Conservation (phyloP, 2,329 filamentous ascomycete genomes). For the Fusarium torreyae region DNA sequence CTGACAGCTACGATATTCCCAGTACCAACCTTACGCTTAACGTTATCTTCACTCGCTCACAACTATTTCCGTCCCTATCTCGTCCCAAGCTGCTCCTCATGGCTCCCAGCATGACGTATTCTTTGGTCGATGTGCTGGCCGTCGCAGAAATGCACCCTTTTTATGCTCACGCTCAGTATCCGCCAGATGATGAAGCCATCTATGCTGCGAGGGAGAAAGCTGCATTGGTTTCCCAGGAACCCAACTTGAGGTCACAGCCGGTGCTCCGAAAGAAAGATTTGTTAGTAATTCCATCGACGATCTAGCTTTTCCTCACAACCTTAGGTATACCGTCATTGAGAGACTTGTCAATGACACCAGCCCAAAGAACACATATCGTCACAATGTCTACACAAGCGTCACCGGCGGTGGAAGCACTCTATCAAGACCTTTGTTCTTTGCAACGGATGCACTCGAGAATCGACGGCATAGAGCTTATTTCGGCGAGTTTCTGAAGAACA, state of each 20-base stretch:
- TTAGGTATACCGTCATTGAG: slow-evolving; percentile 55
- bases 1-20: too few relatives aligned
- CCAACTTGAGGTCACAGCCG: slow-evolving; percentile 21
- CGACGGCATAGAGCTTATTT: slow-evolving; percentile 56
- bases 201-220: slow-evolving; percentile 16
- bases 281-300: slow-evolving; percentile 25
- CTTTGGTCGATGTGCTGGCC: slow-evolving; percentile 53
- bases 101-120: slow-evolving; percentile 24
- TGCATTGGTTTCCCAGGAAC: background rate
- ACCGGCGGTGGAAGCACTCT: slow-evolving; percentile 58
- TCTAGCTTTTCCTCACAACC: background rate
- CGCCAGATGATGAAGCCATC: slow-evolving; percentile 44
- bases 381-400: slow-evolving; percentile 56
- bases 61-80: too few relatives aligned
- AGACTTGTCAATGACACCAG: slow-evolving; percentile 55
- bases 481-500: slow-evolving; percentile 52
- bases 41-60: too few relatives aligned
- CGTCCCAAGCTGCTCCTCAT: background rate
- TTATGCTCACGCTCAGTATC: slow-evolving; percentile 52
- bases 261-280: slow-evolving; percentile 45
- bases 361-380: slow-evolving; percentile 56
- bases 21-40: too few relatives aligned
- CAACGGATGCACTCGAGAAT: slow-evolving; percentile 59
- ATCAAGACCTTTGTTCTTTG: slow-evolving; percentile 57
- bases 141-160: slow-evolving; percentile 57